Conservation (phyloP, 1,139 yeast species). For the Suhomyces coccinellae region DNA sequence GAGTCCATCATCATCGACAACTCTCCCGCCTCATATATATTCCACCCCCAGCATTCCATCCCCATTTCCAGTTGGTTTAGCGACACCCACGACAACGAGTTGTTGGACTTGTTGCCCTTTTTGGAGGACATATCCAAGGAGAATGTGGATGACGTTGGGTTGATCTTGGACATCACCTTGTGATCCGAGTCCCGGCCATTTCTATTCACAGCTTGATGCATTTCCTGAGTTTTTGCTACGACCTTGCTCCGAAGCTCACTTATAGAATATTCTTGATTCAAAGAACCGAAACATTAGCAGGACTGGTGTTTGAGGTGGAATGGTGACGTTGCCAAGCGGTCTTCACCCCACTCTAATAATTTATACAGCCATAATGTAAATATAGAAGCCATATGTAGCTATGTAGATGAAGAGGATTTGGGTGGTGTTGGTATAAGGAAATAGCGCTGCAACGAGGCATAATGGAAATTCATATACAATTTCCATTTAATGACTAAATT, state of each 20-base stretch:
- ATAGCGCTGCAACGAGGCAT: no score
- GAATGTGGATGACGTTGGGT: slow-evolving; percentile 77
- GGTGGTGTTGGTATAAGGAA: no score
- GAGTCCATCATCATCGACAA: slow-evolving; percentile 91
- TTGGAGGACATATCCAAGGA: slow-evolving; percentile 74
- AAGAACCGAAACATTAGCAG: slow-evolving; percentile 18
- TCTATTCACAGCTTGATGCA: background rate
- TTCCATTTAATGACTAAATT: no score
- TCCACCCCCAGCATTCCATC: slow-evolving; percentile 97
- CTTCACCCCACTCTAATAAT: slow-evolving; percentile 10
- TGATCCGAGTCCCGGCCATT: slow-evolving; percentile 10
- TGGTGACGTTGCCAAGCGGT: slow-evolving; percentile 1
- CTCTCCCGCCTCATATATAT: slow-evolving; percentile 94
- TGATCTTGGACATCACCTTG: slow-evolving; percentile 74
- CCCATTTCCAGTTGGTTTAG: slow-evolving; percentile 99
- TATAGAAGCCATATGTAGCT: slow-evolving; percentile 3
- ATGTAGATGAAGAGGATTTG: no score
- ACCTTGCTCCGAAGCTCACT: slow-evolving; percentile 6
- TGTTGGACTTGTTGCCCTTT: slow-evolving; percentile 86
- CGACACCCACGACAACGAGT: slow-evolving; percentile 95
- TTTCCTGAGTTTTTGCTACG: slow-evolving; percentile 6
- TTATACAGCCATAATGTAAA: slow-evolving; percentile 12
- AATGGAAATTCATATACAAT: no score
- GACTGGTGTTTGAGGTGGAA: slow-evolving; percentile 18
- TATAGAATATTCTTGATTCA: slow-evolving; percentile 10